These are phyloP conservation scores for Microthlaspi erraticum DNA, from an alignment of 345 rosid genomes.

Conservation along the genomic window DNA sequence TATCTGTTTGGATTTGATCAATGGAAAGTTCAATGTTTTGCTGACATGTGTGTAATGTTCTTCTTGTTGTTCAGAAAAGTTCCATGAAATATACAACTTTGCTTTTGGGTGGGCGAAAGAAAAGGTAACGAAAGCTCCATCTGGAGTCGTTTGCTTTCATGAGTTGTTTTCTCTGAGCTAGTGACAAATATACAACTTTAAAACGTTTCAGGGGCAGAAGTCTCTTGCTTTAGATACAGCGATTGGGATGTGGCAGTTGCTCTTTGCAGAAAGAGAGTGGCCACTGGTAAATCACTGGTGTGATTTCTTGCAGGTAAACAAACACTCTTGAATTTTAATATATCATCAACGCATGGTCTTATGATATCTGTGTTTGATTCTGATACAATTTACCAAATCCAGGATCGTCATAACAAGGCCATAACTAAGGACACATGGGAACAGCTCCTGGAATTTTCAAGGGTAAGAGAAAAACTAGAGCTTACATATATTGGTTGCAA, in stretches of 20 bases:
- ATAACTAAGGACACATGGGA: conserved; percentile 98
- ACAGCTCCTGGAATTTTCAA: conserved; percentile 86
- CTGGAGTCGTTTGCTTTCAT: conserved; percentile 1
- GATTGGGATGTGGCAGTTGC: conserved; percentile 98
- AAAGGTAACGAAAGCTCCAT: conserved; percentile 61
- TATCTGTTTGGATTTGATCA: conserved; percentile 11
- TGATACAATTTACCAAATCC: conserved; percentile 39
- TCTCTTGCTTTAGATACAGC: conserved; percentile 98
- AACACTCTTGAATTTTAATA: conserved; percentile 8
- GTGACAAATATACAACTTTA: conserved; percentile 6
- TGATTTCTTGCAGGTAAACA: conserved; percentile 85
- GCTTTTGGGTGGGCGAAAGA: conserved; percentile 99
- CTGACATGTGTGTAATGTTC: conserved; percentile 30
- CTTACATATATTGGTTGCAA: conserved; percentile 26
- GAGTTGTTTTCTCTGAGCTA: neutral
- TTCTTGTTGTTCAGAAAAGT: conserved; percentile 71
- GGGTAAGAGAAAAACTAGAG: conserved; percentile 58
- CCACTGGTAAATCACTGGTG: conserved; percentile 95
- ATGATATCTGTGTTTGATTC: conserved; percentile 19
- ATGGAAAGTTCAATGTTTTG: conserved; percentile 10
- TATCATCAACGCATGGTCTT: conserved; percentile 9
- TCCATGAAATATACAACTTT: conserved; percentile 89
- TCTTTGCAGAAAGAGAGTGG: conserved; percentile 96
- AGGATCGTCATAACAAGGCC: conserved; percentile 98
- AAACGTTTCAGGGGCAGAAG: conserved; percentile 81